Percentiles rank a stretch among this genome's conserved stretches.
phyloP scores from a whole-genome alignment of 495 filamentous ascomycete genomes.

The Daldinia decipiens region DNA sequence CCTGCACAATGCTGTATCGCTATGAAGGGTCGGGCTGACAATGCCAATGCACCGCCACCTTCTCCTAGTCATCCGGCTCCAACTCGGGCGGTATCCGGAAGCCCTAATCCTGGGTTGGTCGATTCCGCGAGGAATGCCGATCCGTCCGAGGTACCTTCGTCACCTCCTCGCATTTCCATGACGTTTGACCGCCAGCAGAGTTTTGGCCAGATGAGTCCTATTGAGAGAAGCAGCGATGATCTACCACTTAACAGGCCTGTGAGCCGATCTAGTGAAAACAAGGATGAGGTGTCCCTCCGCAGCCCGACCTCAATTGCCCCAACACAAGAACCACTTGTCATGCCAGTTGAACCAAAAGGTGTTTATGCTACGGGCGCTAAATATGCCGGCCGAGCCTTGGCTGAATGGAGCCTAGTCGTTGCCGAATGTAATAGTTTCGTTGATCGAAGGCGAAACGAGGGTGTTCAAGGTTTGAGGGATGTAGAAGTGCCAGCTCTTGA shows the following conservation, averaged over 20 bases:
- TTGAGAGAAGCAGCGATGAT: conserved; percentile 39
- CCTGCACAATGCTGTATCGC: conserved; percentile 70
- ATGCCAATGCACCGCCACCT: conserved; percentile 53
- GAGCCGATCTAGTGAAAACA: conserved; percentile 24
- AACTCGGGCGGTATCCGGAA: conserved; percentile 57
- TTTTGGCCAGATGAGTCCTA: conserved; percentile 28
- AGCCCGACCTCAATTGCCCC: conserved; percentile 19
- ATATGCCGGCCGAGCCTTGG: conserved; percentile 87
- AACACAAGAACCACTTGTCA: conserved; percentile 46
- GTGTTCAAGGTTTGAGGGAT: conserved; percentile 74
- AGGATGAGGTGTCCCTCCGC: conserved; percentile 30
- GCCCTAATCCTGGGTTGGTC: conserved; percentile 55
- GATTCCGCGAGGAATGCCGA: conserved; percentile 58
- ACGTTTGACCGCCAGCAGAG: conserved; percentile 36
- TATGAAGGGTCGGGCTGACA: conserved; percentile 49
- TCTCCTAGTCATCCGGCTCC: conserved; percentile 54
- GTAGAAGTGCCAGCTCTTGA: conserved; percentile 90
- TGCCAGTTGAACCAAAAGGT: conserved; percentile 53
- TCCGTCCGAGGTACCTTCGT: conserved; percentile 26
- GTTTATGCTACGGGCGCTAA: conserved; percentile 58
- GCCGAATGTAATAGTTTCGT: conserved; percentile 93
- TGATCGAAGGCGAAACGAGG: conserved; percentile 85
- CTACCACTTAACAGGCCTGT: conserved; percentile 27
- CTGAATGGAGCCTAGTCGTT: conserved; percentile 89
- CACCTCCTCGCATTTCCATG: conserved; percentile 34